Evolutionary conservation across 148 eudicot genomes (phyloP).

Genomic region (Suaeda aralocaspica): DNA sequence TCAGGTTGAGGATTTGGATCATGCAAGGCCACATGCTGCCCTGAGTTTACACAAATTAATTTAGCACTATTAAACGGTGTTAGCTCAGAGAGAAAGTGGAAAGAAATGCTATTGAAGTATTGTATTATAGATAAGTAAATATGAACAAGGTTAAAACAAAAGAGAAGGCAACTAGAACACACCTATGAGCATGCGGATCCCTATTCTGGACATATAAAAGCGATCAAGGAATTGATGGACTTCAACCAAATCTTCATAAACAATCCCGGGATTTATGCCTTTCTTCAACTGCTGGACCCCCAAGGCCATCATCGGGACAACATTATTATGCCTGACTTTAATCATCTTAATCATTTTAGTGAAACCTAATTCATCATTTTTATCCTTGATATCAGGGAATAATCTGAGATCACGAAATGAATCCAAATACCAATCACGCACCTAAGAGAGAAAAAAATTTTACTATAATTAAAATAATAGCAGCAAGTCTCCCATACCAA

Average conservation of each 20-base stretch:
- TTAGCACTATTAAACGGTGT: constrained; percentile 14
- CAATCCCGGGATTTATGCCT: constrained; percentile 53
- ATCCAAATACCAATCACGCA: constrained; percentile 93
- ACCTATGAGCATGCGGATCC: constrained; percentile 98
- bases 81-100: constrained; percentile 1
- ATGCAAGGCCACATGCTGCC: constrained; percentile 92
- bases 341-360: constrained; percentile 85
- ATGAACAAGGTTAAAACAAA: background rate
- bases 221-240: constrained; percentile 94
- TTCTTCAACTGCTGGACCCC: constrained; percentile 92
- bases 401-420: constrained; percentile 90
- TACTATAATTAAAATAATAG: background rate
- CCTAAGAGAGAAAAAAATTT: constrained; percentile 36
- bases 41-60: constrained; percentile 39
- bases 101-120: background rate
- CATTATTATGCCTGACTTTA: constrained; percentile 93
- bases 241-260: constrained; percentile 60
- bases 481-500: background rate
- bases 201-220: constrained; percentile 94
- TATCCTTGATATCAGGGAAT: constrained; percentile 64
- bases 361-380: constrained; percentile 68
- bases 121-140: background rate
- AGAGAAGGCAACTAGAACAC: constrained; percentile 26
- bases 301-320: constrained; percentile 94
- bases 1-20: constrained; percentile 75